A percentile compares a stretch with the other conserved stretches of the same genome.
Evolutionary conservation across 1,139 yeast genomes (phyloP).

Genomic region (Blastobotrys buckinghamii): DNA sequence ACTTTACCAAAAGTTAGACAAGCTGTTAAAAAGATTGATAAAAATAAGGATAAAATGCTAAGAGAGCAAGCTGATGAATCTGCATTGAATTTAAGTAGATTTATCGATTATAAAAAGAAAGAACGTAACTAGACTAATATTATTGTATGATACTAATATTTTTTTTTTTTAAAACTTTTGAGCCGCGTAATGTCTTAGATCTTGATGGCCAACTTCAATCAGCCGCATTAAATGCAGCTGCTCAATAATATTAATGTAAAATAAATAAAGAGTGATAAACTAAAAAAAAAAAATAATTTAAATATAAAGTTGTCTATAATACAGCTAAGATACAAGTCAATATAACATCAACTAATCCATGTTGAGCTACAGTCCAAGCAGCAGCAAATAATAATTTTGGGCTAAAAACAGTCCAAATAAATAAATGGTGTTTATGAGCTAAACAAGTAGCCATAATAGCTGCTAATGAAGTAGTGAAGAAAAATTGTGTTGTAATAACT

Average conservation of each 20-base stretch:
- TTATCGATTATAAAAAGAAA: conserved; percentile 62
- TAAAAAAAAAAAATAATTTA: not conserved
- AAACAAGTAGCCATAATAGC: conserved; percentile 63
- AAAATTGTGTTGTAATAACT: conserved; percentile 36
- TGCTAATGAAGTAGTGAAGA: conserved; percentile 56
- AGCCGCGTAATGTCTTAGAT: too few species aligned
- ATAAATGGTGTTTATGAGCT: conserved; percentile 72
- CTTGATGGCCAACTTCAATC: too few species aligned
- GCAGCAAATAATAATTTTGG: conserved; percentile 81
- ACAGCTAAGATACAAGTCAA: conserved; percentile 8
- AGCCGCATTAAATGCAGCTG: too few species aligned
- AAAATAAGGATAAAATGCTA: conserved; percentile 50
- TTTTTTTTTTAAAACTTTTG: too few species aligned
- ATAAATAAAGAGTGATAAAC: not conserved
- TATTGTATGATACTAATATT: not conserved
- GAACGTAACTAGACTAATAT: conserved; percentile 29
- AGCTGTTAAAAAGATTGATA: conserved; percentile 60
- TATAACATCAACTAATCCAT: conserved; percentile 23
- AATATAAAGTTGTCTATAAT: not conserved
- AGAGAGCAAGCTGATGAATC: conserved; percentile 67
- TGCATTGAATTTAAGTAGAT: conserved; percentile 60
- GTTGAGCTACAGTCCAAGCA: conserved; percentile 53
- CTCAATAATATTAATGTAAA: too few species aligned
- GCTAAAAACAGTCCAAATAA: conserved; percentile 96
- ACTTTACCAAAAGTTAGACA: conserved; percentile 47